These are phyloP conservation scores for Termitomyces sp. DNA, from an alignment of 768 basidiomycete genomes.

Conservation along the genomic window DNA sequence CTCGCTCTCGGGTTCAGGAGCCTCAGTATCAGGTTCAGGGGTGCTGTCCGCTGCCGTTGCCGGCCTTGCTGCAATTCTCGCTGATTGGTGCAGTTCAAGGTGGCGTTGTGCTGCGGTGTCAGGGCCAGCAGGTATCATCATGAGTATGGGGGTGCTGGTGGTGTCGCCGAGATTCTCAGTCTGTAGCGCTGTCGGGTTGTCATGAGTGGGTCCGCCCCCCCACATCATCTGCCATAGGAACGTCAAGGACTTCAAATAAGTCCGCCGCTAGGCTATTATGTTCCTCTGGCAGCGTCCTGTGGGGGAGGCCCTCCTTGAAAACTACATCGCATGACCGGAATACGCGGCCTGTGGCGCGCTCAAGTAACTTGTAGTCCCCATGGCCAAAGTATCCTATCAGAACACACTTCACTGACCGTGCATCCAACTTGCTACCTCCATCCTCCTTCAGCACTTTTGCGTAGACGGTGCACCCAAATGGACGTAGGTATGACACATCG, in stretches of 20 bases:
- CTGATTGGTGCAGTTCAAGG: neutral
- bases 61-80: neutral
- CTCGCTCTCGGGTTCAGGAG: too few relatives aligned
- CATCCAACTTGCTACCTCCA: neutral
- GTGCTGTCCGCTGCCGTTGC: too few relatives aligned
- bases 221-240: too few relatives aligned
- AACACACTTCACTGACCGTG: neutral
- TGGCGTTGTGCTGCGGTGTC: too few relatives aligned
- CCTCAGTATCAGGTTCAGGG: neutral
- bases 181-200: too few relatives aligned
- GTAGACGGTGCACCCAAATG: neutral
- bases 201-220: too few relatives aligned
- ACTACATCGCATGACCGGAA: neutral
- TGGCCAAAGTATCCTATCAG: neutral
- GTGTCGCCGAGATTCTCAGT: too few relatives aligned
- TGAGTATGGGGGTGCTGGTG: too few relatives aligned
- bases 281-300: neutral
- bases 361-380: conserved; percentile 4
- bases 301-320: neutral
- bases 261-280: neutral
- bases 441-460: neutral
- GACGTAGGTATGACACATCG: neutral
- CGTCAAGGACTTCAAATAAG: neutral
- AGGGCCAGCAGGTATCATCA: too few relatives aligned
- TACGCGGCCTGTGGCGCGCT: neutral